These are phyloP conservation scores for Candida quercuum DNA, from an alignment of 805 yeast species.

Conservation along the genomic window DNA sequence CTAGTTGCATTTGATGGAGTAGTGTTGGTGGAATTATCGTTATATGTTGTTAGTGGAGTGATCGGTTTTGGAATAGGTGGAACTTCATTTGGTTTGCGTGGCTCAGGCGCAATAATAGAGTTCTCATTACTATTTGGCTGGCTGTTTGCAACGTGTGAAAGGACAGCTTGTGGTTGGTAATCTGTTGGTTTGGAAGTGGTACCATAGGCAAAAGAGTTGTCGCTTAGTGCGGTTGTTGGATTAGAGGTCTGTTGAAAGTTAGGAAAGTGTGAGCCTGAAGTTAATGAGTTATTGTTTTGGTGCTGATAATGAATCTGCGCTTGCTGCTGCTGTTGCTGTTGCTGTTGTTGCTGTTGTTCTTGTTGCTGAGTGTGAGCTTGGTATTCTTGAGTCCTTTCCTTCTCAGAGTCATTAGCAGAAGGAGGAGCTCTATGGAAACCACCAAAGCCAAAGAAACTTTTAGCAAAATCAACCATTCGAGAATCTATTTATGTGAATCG, in stretches of 20 bases:
- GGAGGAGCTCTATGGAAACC: slow-evolving; percentile 18
- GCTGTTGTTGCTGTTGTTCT: slow-evolving; percentile 7
- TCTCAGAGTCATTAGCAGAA: slow-evolving; percentile 1
- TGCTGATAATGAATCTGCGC: slow-evolving; percentile 4
- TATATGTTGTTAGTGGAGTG: slow-evolving; percentile 6
- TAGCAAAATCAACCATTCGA: slow-evolving; percentile 38
- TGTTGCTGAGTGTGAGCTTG: background rate
- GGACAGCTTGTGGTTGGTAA: slow-evolving; percentile 29
- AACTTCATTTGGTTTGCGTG: slow-evolving; percentile 2
- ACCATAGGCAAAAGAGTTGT: slow-evolving; percentile 61
- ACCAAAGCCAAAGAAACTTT: slow-evolving; percentile 32
- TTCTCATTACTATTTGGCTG: slow-evolving; percentile 18
- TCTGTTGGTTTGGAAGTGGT: slow-evolving; percentile 45
- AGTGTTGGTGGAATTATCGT: slow-evolving; percentile 6
- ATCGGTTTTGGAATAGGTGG: slow-evolving; percentile 4
- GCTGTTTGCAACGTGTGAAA: slow-evolving; percentile 26
- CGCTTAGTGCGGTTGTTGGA: slow-evolving; percentile 67
- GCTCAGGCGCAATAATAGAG: slow-evolving; percentile 8
- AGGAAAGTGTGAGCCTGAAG: slow-evolving; percentile 22
- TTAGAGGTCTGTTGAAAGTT: slow-evolving; percentile 43
- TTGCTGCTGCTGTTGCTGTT: slow-evolving; percentile 10
- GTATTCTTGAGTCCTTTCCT: background rate
- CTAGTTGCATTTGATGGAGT: slow-evolving; percentile 23
- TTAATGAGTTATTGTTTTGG: slow-evolving; percentile 1
- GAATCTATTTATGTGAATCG: too few relatives aligned